Evolutionary conservation across 1,139 yeast genomes (phyloP).

Genomic region (Geotrichum aggregatum): DNA sequence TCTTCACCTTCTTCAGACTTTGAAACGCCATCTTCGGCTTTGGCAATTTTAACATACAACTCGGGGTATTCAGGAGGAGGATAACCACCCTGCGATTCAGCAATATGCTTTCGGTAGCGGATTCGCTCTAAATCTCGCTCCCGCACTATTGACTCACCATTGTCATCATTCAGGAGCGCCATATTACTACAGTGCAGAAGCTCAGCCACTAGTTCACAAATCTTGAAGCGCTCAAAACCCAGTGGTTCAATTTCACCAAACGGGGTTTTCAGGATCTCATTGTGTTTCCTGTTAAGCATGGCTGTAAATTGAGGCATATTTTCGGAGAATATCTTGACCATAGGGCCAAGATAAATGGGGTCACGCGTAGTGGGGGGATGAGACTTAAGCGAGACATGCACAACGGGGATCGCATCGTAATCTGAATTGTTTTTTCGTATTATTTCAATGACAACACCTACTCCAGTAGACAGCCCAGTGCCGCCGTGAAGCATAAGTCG

Average conservation of each 20-base stretch:
- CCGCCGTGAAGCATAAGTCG: slow-evolving; percentile 88
- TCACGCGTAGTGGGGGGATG: slow-evolving; percentile 96
- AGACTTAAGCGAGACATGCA: slow-evolving; percentile 79
- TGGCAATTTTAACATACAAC: neutral
- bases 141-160: slow-evolving; percentile 71
- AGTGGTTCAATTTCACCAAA: slow-evolving; percentile 78
- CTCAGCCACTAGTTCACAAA: slow-evolving; percentile 93
- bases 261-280: slow-evolving; percentile 55
- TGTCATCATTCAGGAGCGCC: slow-evolving; percentile 83
- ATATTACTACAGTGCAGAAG: slow-evolving; percentile 92
- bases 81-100: slow-evolving; percentile 19
- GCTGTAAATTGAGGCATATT: slow-evolving; percentile 66
- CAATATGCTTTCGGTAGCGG: slow-evolving; percentile 40
- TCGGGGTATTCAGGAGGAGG: slow-evolving; percentile 1
- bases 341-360: slow-evolving; percentile 86
- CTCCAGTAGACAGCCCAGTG: slow-evolving; percentile 89
- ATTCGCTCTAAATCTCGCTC: slow-evolving; percentile 71
- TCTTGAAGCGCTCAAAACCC: slow-evolving; percentile 92
- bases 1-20: neutral
- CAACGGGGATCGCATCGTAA: slow-evolving; percentile 84
- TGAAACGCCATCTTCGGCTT: neutral
- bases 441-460: slow-evolving; percentile 90
- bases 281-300: slow-evolving; percentile 44
- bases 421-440: slow-evolving; percentile 95
- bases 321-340: slow-evolving; percentile 74